Base-by-base conservation (phyloP, 345 rosid species). In the Brassica juncea region DNA sequence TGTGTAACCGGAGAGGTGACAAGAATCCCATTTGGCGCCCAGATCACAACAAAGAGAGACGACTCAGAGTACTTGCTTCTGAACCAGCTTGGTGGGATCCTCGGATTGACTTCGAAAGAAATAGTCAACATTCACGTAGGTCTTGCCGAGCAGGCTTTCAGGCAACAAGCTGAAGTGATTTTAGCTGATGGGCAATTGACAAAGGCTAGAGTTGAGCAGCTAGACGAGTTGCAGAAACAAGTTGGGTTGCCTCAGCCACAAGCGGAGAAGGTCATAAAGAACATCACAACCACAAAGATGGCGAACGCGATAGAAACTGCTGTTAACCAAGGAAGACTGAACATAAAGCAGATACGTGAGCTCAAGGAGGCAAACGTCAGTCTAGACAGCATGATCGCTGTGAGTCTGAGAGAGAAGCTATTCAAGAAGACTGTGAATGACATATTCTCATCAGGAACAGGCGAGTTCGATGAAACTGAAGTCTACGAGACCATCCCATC, bases 171-270 rank as follows among this genome's bases (percentile, higher is more conserved):
- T 49, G 99, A 90, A 88, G 92, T 89, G 84, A 89, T 93, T 84
- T 89, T 96, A 82, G 97, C 98, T 61, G 99, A 93, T 83, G 99
- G 98, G 19, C 97, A 90, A 72, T 81, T 93, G 84, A 96, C 98
- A 31, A 90, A 90, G 81, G 89, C 90, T 44, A 86, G 89, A 88
- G 72, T 89, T 68, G 97, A 93, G 79, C 97, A 89, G 85, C 89
- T 93, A 23, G 85, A 78, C 80, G 97, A 92, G 84, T 75, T 88
- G 77, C 98, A 92, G 86, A 87, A 93, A 85, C 86, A 91, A 86
- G 91, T 93, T 62, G 98, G 99, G 12, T 76, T 93, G 69, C 98
- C 98, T 70, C 87, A 87, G 68, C 88, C 88, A 58, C 87, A 88
- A 82, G 98, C 97, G 1, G 95, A 92, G 76, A 96, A 93, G 73